Evolutionary conservation across 2,329 filamentous ascomycete species (phyloP).

Genomic region (Phaeosphaeriaceae sp.): DNA sequence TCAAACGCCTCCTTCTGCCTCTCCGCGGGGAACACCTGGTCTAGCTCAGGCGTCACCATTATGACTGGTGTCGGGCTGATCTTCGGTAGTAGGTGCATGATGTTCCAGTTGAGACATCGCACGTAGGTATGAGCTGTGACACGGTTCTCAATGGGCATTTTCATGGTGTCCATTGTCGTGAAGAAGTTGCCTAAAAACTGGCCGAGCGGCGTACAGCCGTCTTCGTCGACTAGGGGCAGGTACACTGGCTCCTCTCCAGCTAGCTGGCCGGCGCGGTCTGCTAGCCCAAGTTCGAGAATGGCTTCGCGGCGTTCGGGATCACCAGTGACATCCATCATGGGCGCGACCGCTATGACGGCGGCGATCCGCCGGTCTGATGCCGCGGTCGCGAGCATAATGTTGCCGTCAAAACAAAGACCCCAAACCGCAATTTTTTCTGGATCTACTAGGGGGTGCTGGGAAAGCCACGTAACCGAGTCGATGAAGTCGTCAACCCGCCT

Average conservation of each 20-base stretch:
- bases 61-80: conserved; percentile 13
- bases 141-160: conserved; percentile 11
- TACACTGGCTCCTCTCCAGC: conserved; percentile 15
- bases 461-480: conserved; percentile 10
- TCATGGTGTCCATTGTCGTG: conserved; percentile 4
- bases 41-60: conserved; percentile 13
- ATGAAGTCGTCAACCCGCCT: conserved; percentile 8
- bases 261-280: conserved; percentile 8
- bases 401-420: conserved; percentile 12
- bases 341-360: conserved; percentile 9
- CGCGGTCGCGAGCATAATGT: conserved; percentile 8
- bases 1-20: conserved; percentile 10
- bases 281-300: conserved; percentile 10
- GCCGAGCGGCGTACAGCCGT: conserved; percentile 9
- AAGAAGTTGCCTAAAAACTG: conserved; percentile 9
- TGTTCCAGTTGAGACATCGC: conserved; percentile 8
- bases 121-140: conserved; percentile 12
- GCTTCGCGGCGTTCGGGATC: conserved; percentile 8
- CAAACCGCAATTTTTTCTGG: conserved; percentile 5
- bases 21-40: conserved; percentile 7
- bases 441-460: conserved; percentile 6
- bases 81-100: conserved; percentile 5
- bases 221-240: conserved; percentile 13
- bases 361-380: conserved; percentile 5
- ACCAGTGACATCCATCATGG: conserved; percentile 12